These are phyloP conservation scores for Trichoderma gamsii DNA, from an alignment of 495 filamentous ascomycete species.

Conservation along the genomic window DNA sequence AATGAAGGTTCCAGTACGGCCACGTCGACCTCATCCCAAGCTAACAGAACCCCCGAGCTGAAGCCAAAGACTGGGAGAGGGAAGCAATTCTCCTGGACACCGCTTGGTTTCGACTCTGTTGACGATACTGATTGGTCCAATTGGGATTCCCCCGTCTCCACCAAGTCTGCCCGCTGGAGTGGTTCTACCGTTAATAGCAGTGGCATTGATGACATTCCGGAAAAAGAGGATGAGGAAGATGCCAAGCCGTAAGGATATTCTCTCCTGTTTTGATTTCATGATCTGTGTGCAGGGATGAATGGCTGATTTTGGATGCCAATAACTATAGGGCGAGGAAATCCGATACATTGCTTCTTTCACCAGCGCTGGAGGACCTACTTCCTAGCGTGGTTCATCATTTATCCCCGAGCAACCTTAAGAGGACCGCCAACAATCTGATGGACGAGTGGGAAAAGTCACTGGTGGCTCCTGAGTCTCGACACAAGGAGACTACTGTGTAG, in stretches of 20 bases:
- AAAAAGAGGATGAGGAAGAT: constrained; percentile 33
- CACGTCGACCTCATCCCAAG: constrained; percentile 21
- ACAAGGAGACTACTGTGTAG: constrained; percentile 9
- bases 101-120: constrained; percentile 42
- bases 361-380: constrained; percentile 49
- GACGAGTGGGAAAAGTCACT: constrained; percentile 67
- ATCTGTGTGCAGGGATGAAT: neutral
- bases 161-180: constrained; percentile 43
- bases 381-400: constrained; percentile 58
- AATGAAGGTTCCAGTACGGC: constrained; percentile 20
- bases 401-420: constrained; percentile 60
- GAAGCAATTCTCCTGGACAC: constrained; percentile 44
- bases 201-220: constrained; percentile 32
- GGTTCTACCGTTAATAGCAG: constrained; percentile 39
- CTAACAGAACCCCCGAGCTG: constrained; percentile 17
- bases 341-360: constrained; percentile 15
- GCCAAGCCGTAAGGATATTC: constrained; percentile 36
- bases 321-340: constrained; percentile 3
- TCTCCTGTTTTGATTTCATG: neutral
- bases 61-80: constrained; percentile 30
- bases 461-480: constrained; percentile 7
- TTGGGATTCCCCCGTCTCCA: constrained; percentile 58
- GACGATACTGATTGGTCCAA: constrained; percentile 68
- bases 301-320: neutral
- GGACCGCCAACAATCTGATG: constrained; percentile 67